Evolutionary conservation across 108 stramenopile genomes (phyloP).

Genomic region (Cyclostephanos tholiformis): DNA sequence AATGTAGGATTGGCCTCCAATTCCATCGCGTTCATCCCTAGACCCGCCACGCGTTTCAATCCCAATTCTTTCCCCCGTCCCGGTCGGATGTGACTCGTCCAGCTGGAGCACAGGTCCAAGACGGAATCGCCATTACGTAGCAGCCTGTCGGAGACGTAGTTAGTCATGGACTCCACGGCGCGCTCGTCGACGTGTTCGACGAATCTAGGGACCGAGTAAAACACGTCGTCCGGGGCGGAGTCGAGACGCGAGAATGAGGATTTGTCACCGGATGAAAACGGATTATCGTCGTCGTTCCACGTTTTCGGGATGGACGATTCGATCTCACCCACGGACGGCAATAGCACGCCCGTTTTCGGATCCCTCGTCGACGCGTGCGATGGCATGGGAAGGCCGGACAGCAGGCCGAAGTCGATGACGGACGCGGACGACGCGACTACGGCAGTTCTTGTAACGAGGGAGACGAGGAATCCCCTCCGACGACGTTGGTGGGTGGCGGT

Average conservation of each 20-base stretch:
- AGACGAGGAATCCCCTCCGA: not conserved
- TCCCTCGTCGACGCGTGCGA: constrained; percentile 58
- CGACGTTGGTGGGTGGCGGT: too few relatives aligned
- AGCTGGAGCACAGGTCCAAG: constrained; percentile 84
- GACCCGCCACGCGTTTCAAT: constrained; percentile 60
- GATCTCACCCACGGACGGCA: constrained; percentile 81
- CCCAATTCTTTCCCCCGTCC: constrained; percentile 12
- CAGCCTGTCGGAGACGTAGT: constrained; percentile 61
- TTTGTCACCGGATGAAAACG: constrained; percentile 38
- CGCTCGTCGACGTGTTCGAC: constrained; percentile 85
- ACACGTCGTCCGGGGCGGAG: constrained; percentile 62
- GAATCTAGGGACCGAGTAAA: constrained; percentile 80
- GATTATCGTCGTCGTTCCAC: constrained; percentile 76
- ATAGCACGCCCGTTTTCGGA: constrained; percentile 70
- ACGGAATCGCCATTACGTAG: constrained; percentile 57
- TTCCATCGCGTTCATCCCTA: constrained; percentile 87
- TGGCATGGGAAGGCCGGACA: not conserved
- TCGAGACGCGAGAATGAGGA: constrained; percentile 67
- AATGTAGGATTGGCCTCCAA: constrained; percentile 64
- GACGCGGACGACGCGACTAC: not conserved
- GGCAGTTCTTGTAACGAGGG: not conserved
- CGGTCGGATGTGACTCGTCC: constrained; percentile 76
- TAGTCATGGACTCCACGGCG: constrained; percentile 73
- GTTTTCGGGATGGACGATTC: constrained; percentile 64
- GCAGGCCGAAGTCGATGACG: too few relatives aligned